A percentile compares a stretch with the other conserved stretches of the same genome.
These are phyloP conservation scores for Apiotrichum domesticum DNA, from an alignment of 1,284 basidiomycete genomes.

Conservation along the genomic window DNA sequence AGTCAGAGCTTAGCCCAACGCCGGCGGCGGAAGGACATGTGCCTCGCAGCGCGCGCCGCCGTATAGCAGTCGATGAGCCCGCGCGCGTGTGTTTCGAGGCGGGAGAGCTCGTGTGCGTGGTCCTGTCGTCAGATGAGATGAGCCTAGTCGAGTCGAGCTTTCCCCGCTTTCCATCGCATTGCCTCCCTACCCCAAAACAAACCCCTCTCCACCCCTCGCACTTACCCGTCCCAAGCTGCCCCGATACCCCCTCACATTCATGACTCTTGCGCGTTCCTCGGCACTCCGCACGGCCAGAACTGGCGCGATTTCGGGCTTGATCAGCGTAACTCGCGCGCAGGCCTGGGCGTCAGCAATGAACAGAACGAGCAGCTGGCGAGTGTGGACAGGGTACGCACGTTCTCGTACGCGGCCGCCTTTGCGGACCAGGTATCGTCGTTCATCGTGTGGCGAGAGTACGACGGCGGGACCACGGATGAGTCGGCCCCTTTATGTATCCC, in stretches of 20 bases:
- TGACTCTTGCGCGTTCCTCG: neutral
- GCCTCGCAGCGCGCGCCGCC: neutral
- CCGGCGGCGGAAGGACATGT: neutral
- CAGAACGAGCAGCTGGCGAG: no score
- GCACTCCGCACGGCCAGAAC: neutral
- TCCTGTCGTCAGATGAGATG: no score
- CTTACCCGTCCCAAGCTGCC: neutral
- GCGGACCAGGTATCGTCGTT: neutral
- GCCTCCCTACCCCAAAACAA: neutral
- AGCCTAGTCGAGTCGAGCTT: neutral
- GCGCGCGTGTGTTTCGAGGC: neutral
- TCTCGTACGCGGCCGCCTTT: neutral
- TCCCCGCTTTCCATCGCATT: neutral
- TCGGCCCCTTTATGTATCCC: no score
- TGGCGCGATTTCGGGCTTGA: conserved; percentile 2
- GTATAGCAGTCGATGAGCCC: neutral
- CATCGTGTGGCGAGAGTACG: neutral
- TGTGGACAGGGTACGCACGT: neutral
- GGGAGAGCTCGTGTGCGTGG: neutral
- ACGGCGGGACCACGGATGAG: no score
- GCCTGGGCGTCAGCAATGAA: neutral
- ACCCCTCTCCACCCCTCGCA: no score
- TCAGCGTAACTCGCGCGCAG: neutral
- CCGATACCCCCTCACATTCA: neutral
- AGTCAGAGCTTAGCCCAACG: no score